These are phyloP conservation scores for Neopestalotiopsis sp. DNA, from an alignment of 2,329 filamentous ascomycete species.

Conservation along the genomic window DNA sequence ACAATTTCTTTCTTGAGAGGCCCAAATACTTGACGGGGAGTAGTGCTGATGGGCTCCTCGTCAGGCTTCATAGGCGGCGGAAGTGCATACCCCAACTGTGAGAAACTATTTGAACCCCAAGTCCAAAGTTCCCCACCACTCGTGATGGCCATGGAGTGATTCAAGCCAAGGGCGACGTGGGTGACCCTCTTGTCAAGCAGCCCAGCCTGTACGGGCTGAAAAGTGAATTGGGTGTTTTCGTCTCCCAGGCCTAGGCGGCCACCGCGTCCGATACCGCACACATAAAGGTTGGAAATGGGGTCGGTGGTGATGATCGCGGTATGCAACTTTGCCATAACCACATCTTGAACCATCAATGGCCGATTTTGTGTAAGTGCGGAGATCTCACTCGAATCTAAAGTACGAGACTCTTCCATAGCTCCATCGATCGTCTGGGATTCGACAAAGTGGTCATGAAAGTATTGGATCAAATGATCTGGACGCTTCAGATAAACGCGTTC, in stretches of 20 bases:
- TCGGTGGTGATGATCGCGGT: conserved; percentile 89
- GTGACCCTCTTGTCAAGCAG: conserved; percentile 76
- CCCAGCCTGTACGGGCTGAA: conserved; percentile 80
- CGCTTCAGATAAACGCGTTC: conserved; percentile 80
- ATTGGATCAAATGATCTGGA: conserved; percentile 76
- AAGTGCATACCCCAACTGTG: conserved; percentile 84
- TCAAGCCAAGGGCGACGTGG: conserved; percentile 85
- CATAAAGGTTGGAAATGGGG: conserved; percentile 86
- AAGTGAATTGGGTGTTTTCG: conserved; percentile 87
- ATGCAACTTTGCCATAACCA: conserved; percentile 89
- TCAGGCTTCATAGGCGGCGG: conserved; percentile 71
- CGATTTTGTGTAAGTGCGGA: conserved; percentile 75
- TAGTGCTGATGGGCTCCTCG: conserved; percentile 81
- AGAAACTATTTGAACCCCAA: conserved; percentile 88
- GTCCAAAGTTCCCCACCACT: conserved; percentile 91
- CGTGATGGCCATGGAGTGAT: conserved; percentile 86
- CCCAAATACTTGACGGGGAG: conserved; percentile 89
- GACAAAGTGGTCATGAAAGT: conserved; percentile 74
- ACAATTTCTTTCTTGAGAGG: conserved; percentile 86
- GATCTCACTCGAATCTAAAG: conserved; percentile 55
- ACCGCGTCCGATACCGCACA: conserved; percentile 90
- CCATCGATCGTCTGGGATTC: conserved; percentile 44
- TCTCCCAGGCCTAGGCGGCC: conserved; percentile 89
- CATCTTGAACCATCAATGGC: conserved; percentile 78
- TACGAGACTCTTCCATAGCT: conserved; percentile 37